A percentile compares a stretch with the other conserved stretches of the same genome.
Conservation (phyloP, 2,329 filamentous ascomycete species). For the Talaromyces pinophilus region DNA sequence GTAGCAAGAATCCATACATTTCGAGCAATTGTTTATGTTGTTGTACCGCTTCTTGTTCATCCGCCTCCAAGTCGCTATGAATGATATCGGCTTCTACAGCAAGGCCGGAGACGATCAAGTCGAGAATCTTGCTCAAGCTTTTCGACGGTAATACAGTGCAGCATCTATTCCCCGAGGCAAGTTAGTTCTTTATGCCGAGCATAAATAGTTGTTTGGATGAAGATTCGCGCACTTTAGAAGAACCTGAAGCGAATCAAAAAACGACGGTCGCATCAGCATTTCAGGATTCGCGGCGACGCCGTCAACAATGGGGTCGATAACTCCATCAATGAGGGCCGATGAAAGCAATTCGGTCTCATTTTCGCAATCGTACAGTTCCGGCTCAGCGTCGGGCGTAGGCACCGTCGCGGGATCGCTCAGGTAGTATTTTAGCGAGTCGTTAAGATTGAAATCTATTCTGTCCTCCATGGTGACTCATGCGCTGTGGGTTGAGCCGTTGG, state of each 20-base stretch:
- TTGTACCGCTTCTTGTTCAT: conserved; percentile 82
- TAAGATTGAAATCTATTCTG: conserved; percentile 83
- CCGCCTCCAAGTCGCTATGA: conserved; percentile 81
- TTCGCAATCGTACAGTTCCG: conserved; percentile 85
- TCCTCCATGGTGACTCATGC: conserved; percentile 60
- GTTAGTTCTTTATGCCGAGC: conserved; percentile 58
- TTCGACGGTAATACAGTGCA: conserved; percentile 75
- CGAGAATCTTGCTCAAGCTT: conserved; percentile 87
- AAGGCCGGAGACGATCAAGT: conserved; percentile 82
- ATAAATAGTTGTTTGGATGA: conserved; percentile 28
- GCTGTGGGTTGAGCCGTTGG: conserved; percentile 21
- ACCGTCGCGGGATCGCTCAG: conserved; percentile 88
- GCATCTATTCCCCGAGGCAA: conserved; percentile 68
- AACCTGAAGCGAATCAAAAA: conserved; percentile 93
- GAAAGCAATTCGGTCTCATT: conserved; percentile 84
- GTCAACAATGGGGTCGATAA: conserved; percentile 90
- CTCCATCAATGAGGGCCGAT: conserved; percentile 74
- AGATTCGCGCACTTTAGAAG: conserved; percentile 83
- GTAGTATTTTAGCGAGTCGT: conserved; percentile 93
- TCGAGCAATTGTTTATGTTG: conserved; percentile 92
- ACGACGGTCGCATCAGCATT: conserved; percentile 72
- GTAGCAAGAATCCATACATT: conserved; percentile 88
- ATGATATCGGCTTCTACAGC: conserved; percentile 82
- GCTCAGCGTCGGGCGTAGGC: conserved; percentile 80
- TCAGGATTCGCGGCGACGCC: conserved; percentile 90